Evolutionary conservation across 2,329 filamentous ascomycete species (phyloP).

Genomic region (Decorospora gaudefroyi): DNA sequence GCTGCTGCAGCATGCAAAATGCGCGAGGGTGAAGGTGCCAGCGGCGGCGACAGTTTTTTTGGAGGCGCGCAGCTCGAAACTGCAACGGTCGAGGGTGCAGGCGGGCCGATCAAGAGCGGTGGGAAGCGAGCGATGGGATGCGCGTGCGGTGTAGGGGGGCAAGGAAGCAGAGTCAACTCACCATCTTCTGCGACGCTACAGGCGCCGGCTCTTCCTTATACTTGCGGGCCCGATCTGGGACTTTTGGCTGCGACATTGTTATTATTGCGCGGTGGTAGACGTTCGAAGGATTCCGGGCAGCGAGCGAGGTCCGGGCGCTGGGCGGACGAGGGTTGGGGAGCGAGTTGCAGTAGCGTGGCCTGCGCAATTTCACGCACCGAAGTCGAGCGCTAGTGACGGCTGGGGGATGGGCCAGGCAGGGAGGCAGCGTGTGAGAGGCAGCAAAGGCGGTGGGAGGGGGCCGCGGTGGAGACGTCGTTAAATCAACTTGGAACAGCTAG

Average conservation of each 20-base stretch:
- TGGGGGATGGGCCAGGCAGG: constrained; percentile 11
- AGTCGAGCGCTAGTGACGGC: constrained; percentile 18
- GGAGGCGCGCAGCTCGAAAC: constrained; percentile 30
- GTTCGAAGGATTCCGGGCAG: constrained; percentile 40
- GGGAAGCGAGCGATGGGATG: constrained; percentile 25
- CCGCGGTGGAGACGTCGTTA: constrained; percentile 42
- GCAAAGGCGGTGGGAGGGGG: constrained; percentile 27
- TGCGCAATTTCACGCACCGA: constrained; percentile 45
- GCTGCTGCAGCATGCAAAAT: constrained; percentile 47
- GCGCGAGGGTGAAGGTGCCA: constrained; percentile 43
- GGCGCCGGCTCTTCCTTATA: constrained; percentile 53
- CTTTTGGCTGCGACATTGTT: constrained; percentile 50
- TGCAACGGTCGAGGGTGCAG: constrained; percentile 41
- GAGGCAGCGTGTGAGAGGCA: constrained; percentile 11
- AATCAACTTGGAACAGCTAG: constrained; percentile 48
- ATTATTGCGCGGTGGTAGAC: constrained; percentile 44
- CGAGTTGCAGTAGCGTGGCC: constrained; percentile 47
- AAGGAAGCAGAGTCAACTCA: constrained; percentile 50
- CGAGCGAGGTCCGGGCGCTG: constrained; percentile 38
- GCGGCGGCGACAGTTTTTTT: constrained; percentile 30
- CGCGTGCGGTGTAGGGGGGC: constrained; percentile 22
- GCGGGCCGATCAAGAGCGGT: constrained; percentile 17
- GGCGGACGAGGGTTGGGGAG: constrained; percentile 34
- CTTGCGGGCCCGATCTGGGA: constrained; percentile 49
- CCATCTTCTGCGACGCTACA: constrained; percentile 50